Evolutionary conservation across 176 grass and related monocot species (phyloP), one percentile per base, ranked within the genome.

Genomic region (Aegilops umbellulata): DNA sequence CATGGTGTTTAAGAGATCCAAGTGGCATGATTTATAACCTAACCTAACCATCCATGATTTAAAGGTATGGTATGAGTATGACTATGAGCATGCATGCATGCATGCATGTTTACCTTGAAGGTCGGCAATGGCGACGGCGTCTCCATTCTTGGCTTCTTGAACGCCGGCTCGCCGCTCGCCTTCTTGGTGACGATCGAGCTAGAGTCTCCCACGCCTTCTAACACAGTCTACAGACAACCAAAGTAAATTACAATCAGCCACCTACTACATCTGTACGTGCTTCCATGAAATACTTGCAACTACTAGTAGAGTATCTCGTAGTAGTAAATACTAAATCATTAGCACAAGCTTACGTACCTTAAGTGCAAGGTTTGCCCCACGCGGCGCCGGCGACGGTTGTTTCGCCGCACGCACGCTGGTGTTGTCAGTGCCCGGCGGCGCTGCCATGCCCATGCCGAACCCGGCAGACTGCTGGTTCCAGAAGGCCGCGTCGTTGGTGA

Each of bases 61-160:
- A 3, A 42, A 42, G 0, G 39, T 76, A 11, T 15, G 72, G 16
- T 31, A 32, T 16, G 24, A 6, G 6, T 0, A 74, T 74, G n/a
- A 73, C 2, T 13, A 41, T 36, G 19, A 71, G n/a, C 36, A 51
- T 24, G 39, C 36, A 38, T 35, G n/a, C n/a, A n/a, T n/a, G n/a
- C 12, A 46, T 25, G 41, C 42, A 47, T 29, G 15, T 19, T n/a
- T 88, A 94, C 97, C 92, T 95, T 98, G 74, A 98, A 96, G 76
- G 90, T 91, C 31, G 94, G 90, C 84, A 88, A 84, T 32, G 90
- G 72, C 29, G 93, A 89, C 65, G 88, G 84, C 86, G 90, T 88
- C 68, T 89, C 90, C 25, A 85, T 90, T 88, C 90, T 98, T 2
- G 90, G 72, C 51, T 92, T 98, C 88, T 96, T 98, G 67, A 92